phyloP scores from a whole-genome alignment of 495 filamentous ascomycete genomes.

The Mycothermus thermophilus region DNA sequence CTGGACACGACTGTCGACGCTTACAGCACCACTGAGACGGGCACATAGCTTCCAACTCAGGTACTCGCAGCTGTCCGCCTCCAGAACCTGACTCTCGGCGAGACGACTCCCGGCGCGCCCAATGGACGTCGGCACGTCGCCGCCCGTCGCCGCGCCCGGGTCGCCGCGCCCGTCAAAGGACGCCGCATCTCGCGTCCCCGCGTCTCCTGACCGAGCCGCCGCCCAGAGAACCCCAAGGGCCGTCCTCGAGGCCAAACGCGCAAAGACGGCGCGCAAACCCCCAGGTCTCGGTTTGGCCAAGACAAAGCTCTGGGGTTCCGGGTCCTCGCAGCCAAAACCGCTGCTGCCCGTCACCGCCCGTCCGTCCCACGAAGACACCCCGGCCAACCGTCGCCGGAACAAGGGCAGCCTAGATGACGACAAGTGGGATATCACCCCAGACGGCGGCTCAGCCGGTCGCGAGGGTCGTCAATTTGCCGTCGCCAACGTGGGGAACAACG shows the following conservation, averaged over 20 bases:
- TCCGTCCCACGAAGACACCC: slow-evolving; percentile 25
- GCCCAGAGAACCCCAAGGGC: too few relatives aligned
- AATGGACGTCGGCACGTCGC: slow-evolving; percentile 14
- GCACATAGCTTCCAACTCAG: too few relatives aligned
- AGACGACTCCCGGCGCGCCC: slow-evolving; percentile 1
- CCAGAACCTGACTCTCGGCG: too few relatives aligned
- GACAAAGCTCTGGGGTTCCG: slow-evolving; percentile 19
- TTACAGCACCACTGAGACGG: too few relatives aligned
- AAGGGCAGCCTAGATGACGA: slow-evolving; percentile 24
- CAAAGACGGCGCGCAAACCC: slow-evolving; percentile 3
- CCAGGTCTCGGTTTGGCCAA: slow-evolving; percentile 11
- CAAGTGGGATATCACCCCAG: slow-evolving; percentile 36
- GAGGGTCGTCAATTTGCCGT: slow-evolving; percentile 78
- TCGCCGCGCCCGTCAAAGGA: slow-evolving; percentile 9
- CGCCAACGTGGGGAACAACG: slow-evolving; percentile 86
- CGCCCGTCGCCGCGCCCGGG: slow-evolving; percentile 11
- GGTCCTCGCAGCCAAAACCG: slow-evolving; percentile 19
- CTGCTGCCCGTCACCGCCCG: slow-evolving; percentile 32
- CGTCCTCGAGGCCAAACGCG: slow-evolving; percentile 12
- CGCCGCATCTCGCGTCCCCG: slow-evolving; percentile 2
- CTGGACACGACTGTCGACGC: too few relatives aligned
- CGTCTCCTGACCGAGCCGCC: too few relatives aligned
- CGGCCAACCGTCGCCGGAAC: slow-evolving; percentile 13
- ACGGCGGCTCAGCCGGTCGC: slow-evolving; percentile 37
- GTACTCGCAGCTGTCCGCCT: too few relatives aligned